Conservation (phyloP, 257 asterid species). For the Leonotis leonurus region DNA sequence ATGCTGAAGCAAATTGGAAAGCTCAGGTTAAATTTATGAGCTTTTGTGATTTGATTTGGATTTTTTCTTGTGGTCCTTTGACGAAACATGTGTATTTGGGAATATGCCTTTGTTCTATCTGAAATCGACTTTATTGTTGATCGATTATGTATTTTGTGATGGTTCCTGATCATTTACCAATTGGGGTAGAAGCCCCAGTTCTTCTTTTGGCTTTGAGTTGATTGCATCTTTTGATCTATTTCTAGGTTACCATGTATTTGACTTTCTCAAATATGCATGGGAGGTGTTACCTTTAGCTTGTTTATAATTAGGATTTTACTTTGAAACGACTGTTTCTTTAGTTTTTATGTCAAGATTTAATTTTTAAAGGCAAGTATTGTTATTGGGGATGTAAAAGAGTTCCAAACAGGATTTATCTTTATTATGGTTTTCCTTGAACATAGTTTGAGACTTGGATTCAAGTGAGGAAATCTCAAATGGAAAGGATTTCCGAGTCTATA, state of each 20-base stretch:
- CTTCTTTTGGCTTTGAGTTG: neutral
- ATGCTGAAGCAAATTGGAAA: constrained; percentile 88
- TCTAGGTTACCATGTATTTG: neutral
- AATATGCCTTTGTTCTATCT: neutral
- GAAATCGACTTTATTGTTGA: neutral
- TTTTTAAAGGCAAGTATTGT: neutral
- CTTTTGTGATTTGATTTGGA: neutral
- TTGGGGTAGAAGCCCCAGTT: neutral
- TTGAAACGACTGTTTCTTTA: neutral
- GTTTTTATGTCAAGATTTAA: neutral
- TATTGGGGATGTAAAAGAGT: neutral
- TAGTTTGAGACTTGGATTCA: neutral
- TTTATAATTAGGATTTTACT: neutral
- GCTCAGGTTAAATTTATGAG: constrained; percentile 39
- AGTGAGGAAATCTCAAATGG: neutral
- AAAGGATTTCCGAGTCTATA: neutral
- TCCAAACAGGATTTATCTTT: neutral
- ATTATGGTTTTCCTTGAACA: neutral
- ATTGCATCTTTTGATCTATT: neutral
- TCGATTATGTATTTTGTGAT: neutral
- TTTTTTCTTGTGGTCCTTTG: neutral
- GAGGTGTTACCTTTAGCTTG: neutral
- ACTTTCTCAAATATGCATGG: neutral
- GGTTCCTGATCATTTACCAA: neutral
- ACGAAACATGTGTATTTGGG: neutral